Evolutionary conservation across 2,329 filamentous ascomycete species (phyloP).

Genomic region (Ophiosphaerella narmari): DNA sequence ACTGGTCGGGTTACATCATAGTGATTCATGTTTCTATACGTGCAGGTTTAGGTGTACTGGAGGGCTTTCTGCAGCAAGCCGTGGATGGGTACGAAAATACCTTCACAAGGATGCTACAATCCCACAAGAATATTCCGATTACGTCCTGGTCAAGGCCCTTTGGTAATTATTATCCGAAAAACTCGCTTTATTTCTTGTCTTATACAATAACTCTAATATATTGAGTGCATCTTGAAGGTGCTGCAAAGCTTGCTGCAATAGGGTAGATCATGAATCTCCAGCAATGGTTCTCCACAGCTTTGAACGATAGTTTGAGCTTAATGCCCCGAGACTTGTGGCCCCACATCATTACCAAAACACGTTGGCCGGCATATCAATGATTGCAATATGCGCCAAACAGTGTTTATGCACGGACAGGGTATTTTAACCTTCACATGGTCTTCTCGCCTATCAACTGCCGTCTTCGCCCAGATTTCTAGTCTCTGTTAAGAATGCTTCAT

Average conservation of each 20-base stretch:
- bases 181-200: no score
- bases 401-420: constrained; percentile 8
- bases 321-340: neutral
- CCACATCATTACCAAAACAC: constrained; percentile 13
- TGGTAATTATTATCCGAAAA: no score
- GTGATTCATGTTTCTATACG: neutral
- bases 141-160: neutral
- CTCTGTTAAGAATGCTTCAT: constrained; percentile 7
- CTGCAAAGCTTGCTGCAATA: no score
- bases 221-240: neutral
- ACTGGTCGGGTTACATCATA: neutral
- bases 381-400: constrained; percentile 13
- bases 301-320: neutral
- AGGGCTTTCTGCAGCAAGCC: neutral
- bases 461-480: constrained; percentile 2
- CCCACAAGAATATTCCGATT: neutral
- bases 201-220: no score
- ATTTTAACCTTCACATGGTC: constrained; percentile 7
- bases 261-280: neutral
- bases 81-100: neutral
- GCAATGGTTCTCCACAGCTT: neutral
- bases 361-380: constrained; percentile 10
- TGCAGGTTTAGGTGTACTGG: neutral
- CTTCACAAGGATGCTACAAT: neutral
- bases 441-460: constrained; percentile 21